Conservation (phyloP, 768 basidiomycete genomes). For the Rickenella mellea region DNA sequence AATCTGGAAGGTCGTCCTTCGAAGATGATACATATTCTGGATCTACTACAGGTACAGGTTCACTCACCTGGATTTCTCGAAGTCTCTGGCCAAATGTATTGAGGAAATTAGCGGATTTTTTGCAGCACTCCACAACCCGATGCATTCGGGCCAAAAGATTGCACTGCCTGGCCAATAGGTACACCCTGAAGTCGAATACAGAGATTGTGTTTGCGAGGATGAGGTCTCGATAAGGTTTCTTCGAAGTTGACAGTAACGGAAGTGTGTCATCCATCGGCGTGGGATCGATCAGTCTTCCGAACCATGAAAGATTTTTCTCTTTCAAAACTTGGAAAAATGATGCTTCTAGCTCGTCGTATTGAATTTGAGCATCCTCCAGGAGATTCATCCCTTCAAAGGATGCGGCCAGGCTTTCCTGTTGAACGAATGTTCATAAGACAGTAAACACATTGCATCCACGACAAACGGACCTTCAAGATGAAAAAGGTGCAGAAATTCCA, state of each 20-base stretch:
- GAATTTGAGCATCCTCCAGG: conserved; percentile 78
- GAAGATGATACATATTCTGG: conserved; percentile 5
- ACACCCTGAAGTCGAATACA: conserved; percentile 88
- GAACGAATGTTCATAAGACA: conserved; percentile 5
- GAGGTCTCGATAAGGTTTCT: conserved; percentile 83
- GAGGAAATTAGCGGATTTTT: conserved; percentile 67
- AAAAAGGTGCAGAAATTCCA: conserved; percentile 99
- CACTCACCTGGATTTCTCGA: conserved; percentile 60
- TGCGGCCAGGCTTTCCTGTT: conserved; percentile 84
- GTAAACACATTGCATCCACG: neutral
- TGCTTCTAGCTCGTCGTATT: conserved; percentile 87
- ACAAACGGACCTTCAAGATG: conserved; percentile 70
- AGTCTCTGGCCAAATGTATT: conserved; percentile 67
- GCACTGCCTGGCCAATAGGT: conserved; percentile 83
- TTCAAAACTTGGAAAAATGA: conserved; percentile 66
- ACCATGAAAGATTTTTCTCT: conserved; percentile 88
- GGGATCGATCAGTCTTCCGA: conserved; percentile 73
- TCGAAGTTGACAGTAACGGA: conserved; percentile 66
- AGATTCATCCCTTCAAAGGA: conserved; percentile 89
- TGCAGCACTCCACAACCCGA: conserved; percentile 59
- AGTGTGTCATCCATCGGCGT: conserved; percentile 64
- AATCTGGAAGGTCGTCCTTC: conserved; percentile 44
- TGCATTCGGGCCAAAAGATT: conserved; percentile 61
- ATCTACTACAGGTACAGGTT: neutral
- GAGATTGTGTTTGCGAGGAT: conserved; percentile 87